Evolutionary conservation across 2,329 filamentous ascomycete genomes (phyloP).

Genomic region (Cryoendolithus antarcticus): DNA sequence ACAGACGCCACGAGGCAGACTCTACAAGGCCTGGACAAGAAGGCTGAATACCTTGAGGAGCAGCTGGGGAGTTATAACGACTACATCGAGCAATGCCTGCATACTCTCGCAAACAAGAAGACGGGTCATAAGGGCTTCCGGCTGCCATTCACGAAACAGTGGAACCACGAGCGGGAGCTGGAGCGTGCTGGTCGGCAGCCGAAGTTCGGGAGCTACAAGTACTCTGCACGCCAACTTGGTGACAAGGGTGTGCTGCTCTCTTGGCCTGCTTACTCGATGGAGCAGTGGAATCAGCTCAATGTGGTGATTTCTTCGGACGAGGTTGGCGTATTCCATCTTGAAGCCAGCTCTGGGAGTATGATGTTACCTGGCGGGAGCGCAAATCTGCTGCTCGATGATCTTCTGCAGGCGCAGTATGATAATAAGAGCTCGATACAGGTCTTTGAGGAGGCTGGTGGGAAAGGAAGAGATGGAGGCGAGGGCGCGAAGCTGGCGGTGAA

Average conservation of each 20-base stretch:
- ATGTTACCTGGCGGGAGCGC: slow-evolving; percentile 91
- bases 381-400: slow-evolving; percentile 77
- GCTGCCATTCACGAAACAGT: slow-evolving; percentile 94
- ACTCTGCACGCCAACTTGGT: slow-evolving; percentile 73
- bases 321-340: slow-evolving; percentile 85
- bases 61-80: slow-evolving; percentile 97
- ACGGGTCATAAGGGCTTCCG: slow-evolving; percentile 60
- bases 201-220: slow-evolving; percentile 97
- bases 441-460: slow-evolving; percentile 39
- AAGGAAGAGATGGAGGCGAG: slow-evolving; percentile 14
- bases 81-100: slow-evolving; percentile 97
- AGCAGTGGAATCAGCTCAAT: slow-evolving; percentile 85
- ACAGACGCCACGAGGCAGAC: slow-evolving; percentile 72
- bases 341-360: slow-evolving; percentile 82
- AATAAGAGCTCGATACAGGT: slow-evolving; percentile 92
- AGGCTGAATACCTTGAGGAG: slow-evolving; percentile 84
- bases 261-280: slow-evolving; percentile 73
- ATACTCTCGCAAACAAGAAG: slow-evolving; percentile 93
- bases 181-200: slow-evolving; percentile 85
- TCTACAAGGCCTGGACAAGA: slow-evolving; percentile 62
- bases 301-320: slow-evolving; percentile 89
- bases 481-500: slow-evolving; percentile 84
- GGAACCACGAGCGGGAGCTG: slow-evolving; percentile 94
- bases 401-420: slow-evolving; percentile 94
- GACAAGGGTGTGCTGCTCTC: slow-evolving; percentile 89